Conservation (phyloP, 2,329 filamentous ascomycete species). For the Alternaria longipes region DNA sequence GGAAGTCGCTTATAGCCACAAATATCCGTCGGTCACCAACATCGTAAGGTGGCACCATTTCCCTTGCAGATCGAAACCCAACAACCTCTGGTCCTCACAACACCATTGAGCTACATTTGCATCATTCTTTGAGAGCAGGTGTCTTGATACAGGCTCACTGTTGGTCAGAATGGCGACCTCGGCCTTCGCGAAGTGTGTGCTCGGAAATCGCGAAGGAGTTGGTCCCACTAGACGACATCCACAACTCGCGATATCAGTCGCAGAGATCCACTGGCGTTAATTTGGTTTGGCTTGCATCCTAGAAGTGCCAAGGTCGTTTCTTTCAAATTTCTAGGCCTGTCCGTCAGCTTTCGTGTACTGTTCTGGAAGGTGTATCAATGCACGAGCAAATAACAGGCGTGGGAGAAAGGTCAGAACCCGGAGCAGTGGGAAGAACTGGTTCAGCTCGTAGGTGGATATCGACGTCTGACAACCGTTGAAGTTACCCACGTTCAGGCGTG, state of each 20-base stretch:
- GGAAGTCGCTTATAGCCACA: background rate
- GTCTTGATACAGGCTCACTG: background rate
- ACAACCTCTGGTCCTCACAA: background rate
- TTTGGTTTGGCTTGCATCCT: background rate
- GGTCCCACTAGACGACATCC: background rate
- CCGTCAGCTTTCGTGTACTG: constrained; percentile 1
- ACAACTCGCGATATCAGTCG: background rate
- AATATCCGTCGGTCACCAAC: background rate
- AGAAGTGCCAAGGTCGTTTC: background rate
- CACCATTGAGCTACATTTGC: background rate
- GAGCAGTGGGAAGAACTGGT: background rate
- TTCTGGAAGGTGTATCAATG: constrained; percentile 6
- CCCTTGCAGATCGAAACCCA: background rate
- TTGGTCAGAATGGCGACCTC: background rate
- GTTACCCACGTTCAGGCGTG: background rate
- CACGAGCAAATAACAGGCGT: background rate
- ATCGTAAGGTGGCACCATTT: background rate
- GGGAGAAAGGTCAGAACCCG: background rate
- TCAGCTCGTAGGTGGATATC: background rate
- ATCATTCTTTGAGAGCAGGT: background rate
- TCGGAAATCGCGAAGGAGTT: background rate
- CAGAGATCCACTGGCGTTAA: background rate
- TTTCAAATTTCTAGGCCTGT: background rate
- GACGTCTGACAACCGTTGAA: constrained; percentile 2
- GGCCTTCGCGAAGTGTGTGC: background rate